Percentiles rank a stretch among this genome's conserved stretches.
Evolutionary conservation across 2,329 filamentous ascomycete genomes (phyloP).

Genomic region (Penicillium sp.): DNA sequence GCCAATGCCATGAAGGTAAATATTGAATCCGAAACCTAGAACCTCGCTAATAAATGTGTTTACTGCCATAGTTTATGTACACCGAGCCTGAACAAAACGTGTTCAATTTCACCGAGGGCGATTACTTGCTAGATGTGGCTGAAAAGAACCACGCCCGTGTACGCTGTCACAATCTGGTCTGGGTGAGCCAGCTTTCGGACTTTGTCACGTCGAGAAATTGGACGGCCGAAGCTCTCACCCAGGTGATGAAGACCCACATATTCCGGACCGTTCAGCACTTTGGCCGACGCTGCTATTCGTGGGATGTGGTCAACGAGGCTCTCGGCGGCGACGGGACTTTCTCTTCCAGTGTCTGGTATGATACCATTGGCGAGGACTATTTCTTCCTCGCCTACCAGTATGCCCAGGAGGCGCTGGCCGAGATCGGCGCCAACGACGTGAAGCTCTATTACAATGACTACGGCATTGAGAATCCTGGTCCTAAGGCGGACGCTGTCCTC

Average conservation of each 20-base stretch:
- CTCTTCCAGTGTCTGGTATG: slow-evolving; percentile 38
- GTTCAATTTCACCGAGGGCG: slow-evolving; percentile 59
- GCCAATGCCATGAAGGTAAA: slow-evolving; percentile 56
- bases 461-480: slow-evolving; percentile 37
- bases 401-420: slow-evolving; percentile 37
- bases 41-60: not conserved
- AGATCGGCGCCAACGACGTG: slow-evolving; percentile 22
- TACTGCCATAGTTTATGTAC: slow-evolving; percentile 51
- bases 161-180: slow-evolving; percentile 60
- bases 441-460: slow-evolving; percentile 45
- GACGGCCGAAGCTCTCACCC: slow-evolving; percentile 55
- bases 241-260: slow-evolving; percentile 48
- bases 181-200: slow-evolving; percentile 42
- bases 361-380: slow-evolving; percentile 42
- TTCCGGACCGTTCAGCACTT: slow-evolving; percentile 27
- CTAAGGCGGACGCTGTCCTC: slow-evolving; percentile 32
- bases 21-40: not conserved
- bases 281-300: slow-evolving; percentile 26
- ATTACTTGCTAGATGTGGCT: slow-evolving; percentile 43
- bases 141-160: slow-evolving; percentile 43
- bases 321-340: slow-evolving; percentile 43
- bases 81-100: slow-evolving; percentile 54
- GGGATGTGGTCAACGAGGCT: slow-evolving; percentile 37
- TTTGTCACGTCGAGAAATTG: slow-evolving; percentile 52
- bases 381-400: slow-evolving; percentile 43